A percentile compares a stretch with the other conserved stretches of the same genome.
Evolutionary conservation across 2,329 filamentous ascomycete genomes (phyloP).

Genomic region (Penicillium sp.): DNA sequence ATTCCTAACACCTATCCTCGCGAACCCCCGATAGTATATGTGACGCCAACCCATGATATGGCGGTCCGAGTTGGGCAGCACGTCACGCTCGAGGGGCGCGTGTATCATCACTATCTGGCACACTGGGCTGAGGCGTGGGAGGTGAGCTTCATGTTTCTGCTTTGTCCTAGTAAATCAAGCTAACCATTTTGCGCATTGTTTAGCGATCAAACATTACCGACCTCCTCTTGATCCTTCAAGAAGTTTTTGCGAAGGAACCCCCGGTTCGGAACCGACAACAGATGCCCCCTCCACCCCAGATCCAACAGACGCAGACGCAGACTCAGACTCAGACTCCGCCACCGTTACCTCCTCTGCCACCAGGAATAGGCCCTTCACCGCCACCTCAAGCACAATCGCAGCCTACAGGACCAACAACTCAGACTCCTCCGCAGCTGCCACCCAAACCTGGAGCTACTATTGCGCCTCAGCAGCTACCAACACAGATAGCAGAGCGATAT

Average conservation of each 20-base stretch:
- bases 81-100: conserved; percentile 84
- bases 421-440: conserved; percentile 34
- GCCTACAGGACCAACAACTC: conserved; percentile 14
- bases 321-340: conserved; percentile 48
- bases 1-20: conserved; percentile 84
- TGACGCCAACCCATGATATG: conserved; percentile 85
- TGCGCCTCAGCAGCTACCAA: conserved; percentile 15
- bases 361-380: conserved; percentile 50
- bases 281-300: conserved; percentile 30
- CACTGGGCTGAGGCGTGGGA: conserved; percentile 88
- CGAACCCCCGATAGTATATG: conserved; percentile 80
- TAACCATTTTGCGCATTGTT: conserved; percentile 6
- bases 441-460: conserved; percentile 32
- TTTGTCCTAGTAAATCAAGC: neutral
- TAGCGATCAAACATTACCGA: conserved; percentile 79
- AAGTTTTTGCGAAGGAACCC: conserved; percentile 90
- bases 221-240: conserved; percentile 74
- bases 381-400: conserved; percentile 32
- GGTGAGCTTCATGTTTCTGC: conserved; percentile 53
- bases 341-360: conserved; percentile 67
- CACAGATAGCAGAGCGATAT: conserved; percentile 25
- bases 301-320: conserved; percentile 21
- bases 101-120: conserved; percentile 93
- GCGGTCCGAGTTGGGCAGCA: conserved; percentile 86
- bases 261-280: conserved; percentile 70